Conservation (phyloP, 371 early-diverging fungal genomes). For the Polyrhizophydium stewartii region DNA sequence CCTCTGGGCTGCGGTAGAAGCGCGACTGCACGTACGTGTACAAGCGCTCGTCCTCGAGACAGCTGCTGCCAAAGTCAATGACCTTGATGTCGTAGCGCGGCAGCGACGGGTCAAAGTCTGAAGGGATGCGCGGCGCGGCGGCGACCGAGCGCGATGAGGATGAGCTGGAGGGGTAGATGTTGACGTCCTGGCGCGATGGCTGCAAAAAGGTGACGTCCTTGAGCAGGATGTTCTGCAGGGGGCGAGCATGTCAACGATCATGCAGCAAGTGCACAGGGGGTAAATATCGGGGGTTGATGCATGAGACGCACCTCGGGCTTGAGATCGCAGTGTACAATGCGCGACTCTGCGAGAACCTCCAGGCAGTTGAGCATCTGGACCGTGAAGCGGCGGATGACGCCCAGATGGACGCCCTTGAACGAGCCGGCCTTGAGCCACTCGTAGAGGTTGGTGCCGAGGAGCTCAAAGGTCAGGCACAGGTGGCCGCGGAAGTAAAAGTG, state of each 20-base stretch:
- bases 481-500: conserved; percentile 92
- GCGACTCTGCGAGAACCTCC: conserved; percentile 61
- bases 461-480: conserved; percentile 93
- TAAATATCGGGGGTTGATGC: conserved; percentile 51
- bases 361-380: conserved; percentile 85
- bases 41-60: conserved; percentile 80
- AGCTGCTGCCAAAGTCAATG: conserved; percentile 97
- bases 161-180: conserved; percentile 7
- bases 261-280: conserved; percentile 52
- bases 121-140: conserved; percentile 17
- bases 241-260: conserved; percentile 17
- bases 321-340: conserved; percentile 97
- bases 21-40: conserved; percentile 97
- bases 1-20: conserved; percentile 97
- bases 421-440: conserved; percentile 93
- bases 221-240: conserved; percentile 37
- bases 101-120: conserved; percentile 28
- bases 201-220: conserved; percentile 12
- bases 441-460: conserved; percentile 93
- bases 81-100: conserved; percentile 77
- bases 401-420: conserved; percentile 86
- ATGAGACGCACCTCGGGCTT: conserved; percentile 82
- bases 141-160: conserved; percentile 1
- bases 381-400: conserved; percentile 71
- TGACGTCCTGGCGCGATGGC: conserved; percentile 16